Conservation (phyloP, 169 alveolate species). For the Eimeria tenella region DNA sequence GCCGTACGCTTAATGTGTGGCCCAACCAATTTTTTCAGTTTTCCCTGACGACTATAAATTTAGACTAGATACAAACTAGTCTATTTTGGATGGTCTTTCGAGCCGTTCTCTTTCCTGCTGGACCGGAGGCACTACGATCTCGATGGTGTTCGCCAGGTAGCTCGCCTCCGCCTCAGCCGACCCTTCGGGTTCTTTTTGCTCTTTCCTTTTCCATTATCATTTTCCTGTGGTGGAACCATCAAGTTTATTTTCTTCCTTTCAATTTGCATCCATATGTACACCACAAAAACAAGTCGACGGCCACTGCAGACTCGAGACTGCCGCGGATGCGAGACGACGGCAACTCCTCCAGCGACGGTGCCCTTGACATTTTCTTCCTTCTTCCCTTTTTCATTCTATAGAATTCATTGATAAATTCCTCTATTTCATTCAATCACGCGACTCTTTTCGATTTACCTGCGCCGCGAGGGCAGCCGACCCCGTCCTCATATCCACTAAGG, state of each 20-base stretch:
- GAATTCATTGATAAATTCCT: too few relatives aligned
- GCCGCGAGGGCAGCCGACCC: slow-evolving; percentile 41
- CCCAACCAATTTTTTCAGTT: too few relatives aligned
- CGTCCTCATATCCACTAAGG: neutral
- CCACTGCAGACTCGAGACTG: too few relatives aligned
- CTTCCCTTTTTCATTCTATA: neutral
- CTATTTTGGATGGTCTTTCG: neutral
- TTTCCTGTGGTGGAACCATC: neutral
- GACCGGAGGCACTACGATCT: neutral
- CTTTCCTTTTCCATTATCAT: neutral
- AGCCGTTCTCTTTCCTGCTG: neutral
- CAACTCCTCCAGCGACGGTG: too few relatives aligned
- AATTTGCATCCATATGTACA: neutral
- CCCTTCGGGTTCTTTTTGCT: neutral
- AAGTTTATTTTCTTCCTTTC: neutral
- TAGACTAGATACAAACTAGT: too few relatives aligned
- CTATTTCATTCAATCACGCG: too few relatives aligned
- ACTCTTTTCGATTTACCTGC: neutral
- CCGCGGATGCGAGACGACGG: too few relatives aligned
- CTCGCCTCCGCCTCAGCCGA: neutral
- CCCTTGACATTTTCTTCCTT: neutral
- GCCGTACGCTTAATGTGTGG: too few relatives aligned
- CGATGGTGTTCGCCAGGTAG: slow-evolving; percentile 50
- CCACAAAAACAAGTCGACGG: too few relatives aligned
- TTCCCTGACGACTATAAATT: too few relatives aligned